Evolutionary conservation across 331 rosid genomes (phyloP), one percentile per base, ranked within the genome.

Genomic region (Telfairia occidentalis): DNA sequence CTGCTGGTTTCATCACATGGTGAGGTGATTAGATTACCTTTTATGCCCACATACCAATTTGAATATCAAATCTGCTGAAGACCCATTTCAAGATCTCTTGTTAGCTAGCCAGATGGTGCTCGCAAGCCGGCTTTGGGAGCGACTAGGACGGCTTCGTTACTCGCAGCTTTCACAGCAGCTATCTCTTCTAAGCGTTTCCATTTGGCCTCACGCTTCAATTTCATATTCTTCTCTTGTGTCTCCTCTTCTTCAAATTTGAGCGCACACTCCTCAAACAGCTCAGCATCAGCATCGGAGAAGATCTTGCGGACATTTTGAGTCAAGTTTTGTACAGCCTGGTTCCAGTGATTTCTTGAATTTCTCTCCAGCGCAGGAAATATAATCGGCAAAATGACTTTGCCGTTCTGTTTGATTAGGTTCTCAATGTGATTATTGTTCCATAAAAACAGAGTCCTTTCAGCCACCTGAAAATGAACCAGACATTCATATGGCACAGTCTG

Each of bases 101-200:
- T 40, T 32, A 30, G 23, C 64, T 73, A 73, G 49, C 77, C 65
- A 73, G 77, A 34, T 52, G 77, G 35, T 34, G 61, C 50, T 18
- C 72, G 81, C 5, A 84, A 64, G 75, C 83, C 78, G 55, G 71
- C 83, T 83, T 84, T 87, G 8, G 95, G 83, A 79, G 97, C 78
- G 45, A 94, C 89, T 7, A 94, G 89, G 76, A 91, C 92, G 3
- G 91, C 84, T 79, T 94, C 92, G 9, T 86, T 87, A 79, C 86
- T 86, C 16, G 96, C 55, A 40, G 85, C 84, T 82, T 84, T 89
- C 92, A 73, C 65, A 16, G 96, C 91, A 75, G 92, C 98, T 71
- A 94, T 85, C 84, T 89, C 95, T 85, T 91, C 98, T 77, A 94
- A 82, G 66, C 92, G 89, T 76, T 90, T 89, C 98, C 98, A 94